A percentile compares a stretch with the other conserved stretches of the same genome.
Conservation (phyloP, 192 early-diverging fungal genomes). For the Podila clonocystis region DNA sequence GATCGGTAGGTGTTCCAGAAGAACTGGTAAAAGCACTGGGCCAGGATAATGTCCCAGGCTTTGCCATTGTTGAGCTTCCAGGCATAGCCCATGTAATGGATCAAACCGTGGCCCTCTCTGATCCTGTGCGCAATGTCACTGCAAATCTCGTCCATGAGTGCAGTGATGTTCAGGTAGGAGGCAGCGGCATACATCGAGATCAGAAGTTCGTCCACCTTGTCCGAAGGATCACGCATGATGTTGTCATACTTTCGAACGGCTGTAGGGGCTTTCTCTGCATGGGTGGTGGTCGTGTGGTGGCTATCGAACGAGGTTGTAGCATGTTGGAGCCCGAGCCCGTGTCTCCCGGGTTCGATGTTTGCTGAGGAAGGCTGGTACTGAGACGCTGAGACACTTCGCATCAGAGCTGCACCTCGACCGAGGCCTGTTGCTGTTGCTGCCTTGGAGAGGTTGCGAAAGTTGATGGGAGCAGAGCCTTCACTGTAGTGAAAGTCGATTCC, state of each 20-base stretch:
- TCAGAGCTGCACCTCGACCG: not conserved
- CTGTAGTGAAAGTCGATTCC: conserved; percentile 48
- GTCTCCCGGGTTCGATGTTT: conserved; percentile 5
- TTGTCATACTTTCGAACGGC: conserved; percentile 15
- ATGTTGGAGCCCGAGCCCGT: conserved; percentile 23
- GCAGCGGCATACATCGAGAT: conserved; percentile 51
- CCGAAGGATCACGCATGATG: conserved; percentile 42
- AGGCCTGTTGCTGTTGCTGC: not conserved
- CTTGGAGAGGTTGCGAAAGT: not conserved
- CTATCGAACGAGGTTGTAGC: not conserved
- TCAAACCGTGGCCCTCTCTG: conserved; percentile 31
- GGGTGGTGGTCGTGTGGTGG: not conserved
- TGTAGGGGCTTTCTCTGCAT: conserved; percentile 1
- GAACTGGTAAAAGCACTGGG: conserved; percentile 47
- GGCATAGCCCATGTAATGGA: conserved; percentile 50
- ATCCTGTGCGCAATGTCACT: conserved; percentile 47
- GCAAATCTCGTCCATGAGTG: conserved; percentile 46
- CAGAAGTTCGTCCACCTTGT: conserved; percentile 38
- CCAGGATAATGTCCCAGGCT: conserved; percentile 49
- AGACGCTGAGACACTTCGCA: conserved; percentile 11
- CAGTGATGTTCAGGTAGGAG: conserved; percentile 46
- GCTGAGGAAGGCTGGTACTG: not conserved
- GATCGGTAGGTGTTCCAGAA: conserved; percentile 45
- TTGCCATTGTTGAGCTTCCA: conserved; percentile 45
- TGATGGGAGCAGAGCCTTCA: conserved; percentile 29